phyloP scores from a whole-genome alignment of 2,329 filamentous ascomycete genomes.

The Akanthomyces muscarius region DNA sequence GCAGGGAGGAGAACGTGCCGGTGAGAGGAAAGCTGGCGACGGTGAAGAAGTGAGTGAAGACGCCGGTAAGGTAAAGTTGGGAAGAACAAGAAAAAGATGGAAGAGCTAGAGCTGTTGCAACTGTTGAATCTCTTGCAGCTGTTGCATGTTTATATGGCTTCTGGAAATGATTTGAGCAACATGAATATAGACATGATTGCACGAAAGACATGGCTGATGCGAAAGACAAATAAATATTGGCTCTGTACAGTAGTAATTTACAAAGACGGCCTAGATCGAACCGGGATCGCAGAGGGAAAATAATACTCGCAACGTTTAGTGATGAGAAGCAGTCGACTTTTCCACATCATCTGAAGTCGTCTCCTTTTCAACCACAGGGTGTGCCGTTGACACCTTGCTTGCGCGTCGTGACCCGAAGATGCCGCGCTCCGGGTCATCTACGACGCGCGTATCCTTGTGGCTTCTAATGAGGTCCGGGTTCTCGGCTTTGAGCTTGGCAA shows the following conservation, averaged over 20 bases:
- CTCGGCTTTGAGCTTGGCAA: conserved; percentile 57
- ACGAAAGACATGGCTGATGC: neutral
- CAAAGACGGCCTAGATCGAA: neutral
- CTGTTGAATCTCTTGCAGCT: too few species aligned
- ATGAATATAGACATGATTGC: neutral
- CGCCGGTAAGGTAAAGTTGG: too few species aligned
- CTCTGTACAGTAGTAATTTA: neutral
- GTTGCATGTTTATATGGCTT: too few species aligned
- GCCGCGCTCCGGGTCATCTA: conserved; percentile 24
- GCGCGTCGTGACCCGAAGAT: conserved; percentile 11
- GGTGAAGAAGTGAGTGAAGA: neutral
- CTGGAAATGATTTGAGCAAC: too few species aligned
- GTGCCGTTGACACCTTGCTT: conserved; percentile 3
- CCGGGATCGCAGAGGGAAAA: neutral
- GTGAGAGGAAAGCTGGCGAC: conserved; percentile 35
- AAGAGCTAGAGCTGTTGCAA: too few species aligned
- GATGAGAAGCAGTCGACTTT: neutral
- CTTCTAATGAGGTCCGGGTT: conserved; percentile 43
- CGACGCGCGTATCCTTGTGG: conserved; percentile 14
- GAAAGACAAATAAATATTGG: too few species aligned
- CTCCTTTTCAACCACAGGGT: neutral
- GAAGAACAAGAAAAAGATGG: neutral
- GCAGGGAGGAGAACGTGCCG: conserved; percentile 36
- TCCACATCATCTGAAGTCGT: conserved; percentile 1
- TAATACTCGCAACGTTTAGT: neutral